Evolutionary conservation across 164 flowering plant species (phyloP).

Genomic region (Santalum album): DNA sequence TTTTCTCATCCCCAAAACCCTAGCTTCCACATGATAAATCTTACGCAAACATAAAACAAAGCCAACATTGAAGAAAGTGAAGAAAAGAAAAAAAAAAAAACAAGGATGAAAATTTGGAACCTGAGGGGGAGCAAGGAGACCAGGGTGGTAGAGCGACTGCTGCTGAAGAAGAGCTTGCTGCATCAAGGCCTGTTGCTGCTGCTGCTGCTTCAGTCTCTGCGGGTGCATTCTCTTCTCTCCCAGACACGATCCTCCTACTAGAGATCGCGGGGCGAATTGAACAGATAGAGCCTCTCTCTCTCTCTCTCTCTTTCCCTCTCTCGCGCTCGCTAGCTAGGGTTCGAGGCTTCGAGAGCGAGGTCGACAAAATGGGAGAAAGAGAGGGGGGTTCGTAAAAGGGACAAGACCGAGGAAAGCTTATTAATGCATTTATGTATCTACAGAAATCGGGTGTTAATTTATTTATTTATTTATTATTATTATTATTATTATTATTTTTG

Average conservation of each 20-base stretch:
- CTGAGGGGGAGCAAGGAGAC: constrained; percentile 43
- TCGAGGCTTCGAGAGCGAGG: not conserved
- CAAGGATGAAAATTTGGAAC: constrained; percentile 11
- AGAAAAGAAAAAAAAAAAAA: not conserved
- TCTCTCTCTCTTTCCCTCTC: no score
- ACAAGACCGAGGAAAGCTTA: no score
- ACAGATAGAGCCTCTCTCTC: not conserved
- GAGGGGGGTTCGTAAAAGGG: no score
- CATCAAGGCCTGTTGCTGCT: constrained; percentile 1
- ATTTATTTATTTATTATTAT: no score
- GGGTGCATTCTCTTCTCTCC: not conserved
- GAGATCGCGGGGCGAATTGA: not conserved
- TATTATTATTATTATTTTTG: no score
- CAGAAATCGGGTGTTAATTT: no score
- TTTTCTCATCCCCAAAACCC: no score
- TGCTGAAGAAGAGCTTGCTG: not conserved
- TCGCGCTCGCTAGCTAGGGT: no score
- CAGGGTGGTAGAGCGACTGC: constrained; percentile 1
- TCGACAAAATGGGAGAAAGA: no score
- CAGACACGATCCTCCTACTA: no score
- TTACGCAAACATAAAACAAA: not conserved
- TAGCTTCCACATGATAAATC: not conserved
- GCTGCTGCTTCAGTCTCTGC: constrained; percentile 1
- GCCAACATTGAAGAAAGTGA: no score
- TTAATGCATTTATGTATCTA: no score